These are phyloP conservation scores for Otatea glauca DNA, from an alignment of 176 grass and related monocot species.

Conservation along the genomic window DNA sequence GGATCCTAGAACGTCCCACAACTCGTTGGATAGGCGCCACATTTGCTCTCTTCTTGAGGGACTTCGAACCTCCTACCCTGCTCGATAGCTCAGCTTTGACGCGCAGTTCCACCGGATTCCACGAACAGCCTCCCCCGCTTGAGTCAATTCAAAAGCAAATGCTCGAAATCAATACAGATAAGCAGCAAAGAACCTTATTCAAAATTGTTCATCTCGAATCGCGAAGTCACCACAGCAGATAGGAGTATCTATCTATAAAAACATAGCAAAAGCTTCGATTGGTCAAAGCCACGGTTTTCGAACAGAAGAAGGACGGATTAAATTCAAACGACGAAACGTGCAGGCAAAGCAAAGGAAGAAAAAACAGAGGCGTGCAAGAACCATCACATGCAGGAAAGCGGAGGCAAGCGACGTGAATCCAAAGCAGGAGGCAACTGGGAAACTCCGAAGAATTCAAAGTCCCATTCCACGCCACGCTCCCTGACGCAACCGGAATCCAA, in stretches of 20 bases:
- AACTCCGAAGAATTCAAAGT: not conserved
- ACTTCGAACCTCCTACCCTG: not conserved
- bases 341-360: conserved; percentile 20
- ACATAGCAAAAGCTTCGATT: not conserved
- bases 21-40: conserved; percentile 57
- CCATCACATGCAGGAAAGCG: conserved; percentile 8
- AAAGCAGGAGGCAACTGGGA: conserved; percentile 31
- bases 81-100: not conserved
- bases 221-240: not conserved
- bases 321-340: conserved; percentile 37
- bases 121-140: not conserved
- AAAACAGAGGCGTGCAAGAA: conserved; percentile 39
- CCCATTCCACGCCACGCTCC: conserved; percentile 5
- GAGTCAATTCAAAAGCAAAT: conserved; percentile 23
- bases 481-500: conserved; percentile 21
- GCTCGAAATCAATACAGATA: conserved; percentile 8
- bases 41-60: conserved; percentile 24
- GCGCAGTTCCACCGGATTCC: conserved; percentile 9
- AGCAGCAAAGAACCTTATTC: not conserved
- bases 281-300: conserved; percentile 29
- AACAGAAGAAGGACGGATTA: not conserved
- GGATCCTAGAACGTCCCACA: conserved; percentile 62
- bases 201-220: not conserved
- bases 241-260: not conserved
- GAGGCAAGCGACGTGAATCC: conserved; percentile 16